phyloP scores from a whole-genome alignment of 2,329 filamentous ascomycete genomes.

The Fusarium sp. region DNA sequence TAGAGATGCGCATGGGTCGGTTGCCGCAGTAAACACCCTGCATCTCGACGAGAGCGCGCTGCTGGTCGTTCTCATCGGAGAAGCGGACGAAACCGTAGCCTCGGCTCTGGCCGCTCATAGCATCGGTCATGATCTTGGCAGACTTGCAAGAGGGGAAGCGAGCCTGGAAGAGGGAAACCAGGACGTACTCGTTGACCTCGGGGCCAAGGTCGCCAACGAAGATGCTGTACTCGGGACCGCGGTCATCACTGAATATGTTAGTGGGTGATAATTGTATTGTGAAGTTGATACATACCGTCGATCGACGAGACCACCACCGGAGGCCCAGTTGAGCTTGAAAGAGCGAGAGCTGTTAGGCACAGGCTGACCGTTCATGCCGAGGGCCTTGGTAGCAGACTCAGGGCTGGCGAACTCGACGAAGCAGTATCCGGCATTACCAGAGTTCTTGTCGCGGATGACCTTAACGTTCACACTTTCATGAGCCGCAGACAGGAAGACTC shows the following conservation, averaged over 20 bases:
- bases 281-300: conserved; percentile 71
- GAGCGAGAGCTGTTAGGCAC: conserved; percentile 95
- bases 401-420: conserved; percentile 92
- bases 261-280: background rate
- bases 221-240: conserved; percentile 95
- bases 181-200: conserved; percentile 97
- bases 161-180: conserved; percentile 96
- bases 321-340: conserved; percentile 99
- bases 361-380: conserved; percentile 86
- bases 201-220: conserved; percentile 98
- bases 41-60: conserved; percentile 96
- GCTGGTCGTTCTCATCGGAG: conserved; percentile 93
- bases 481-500: conserved; percentile 87
- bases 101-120: conserved; percentile 95
- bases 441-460: conserved; percentile 99
- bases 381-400: conserved; percentile 89
- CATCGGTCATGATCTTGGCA: conserved; percentile 99
- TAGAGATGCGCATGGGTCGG: conserved; percentile 97
- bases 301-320: conserved; percentile 93
- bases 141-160: conserved; percentile 98
- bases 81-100: conserved; percentile 99
- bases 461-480: conserved; percentile 97
- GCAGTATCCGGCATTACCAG: conserved; percentile 97
- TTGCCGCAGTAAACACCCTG: conserved; percentile 99
- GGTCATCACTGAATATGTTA: conserved; percentile 76